phyloP scores from a whole-genome alignment of 78 protist genomes.

The Dictyostelium brefeldianum region DNA sequence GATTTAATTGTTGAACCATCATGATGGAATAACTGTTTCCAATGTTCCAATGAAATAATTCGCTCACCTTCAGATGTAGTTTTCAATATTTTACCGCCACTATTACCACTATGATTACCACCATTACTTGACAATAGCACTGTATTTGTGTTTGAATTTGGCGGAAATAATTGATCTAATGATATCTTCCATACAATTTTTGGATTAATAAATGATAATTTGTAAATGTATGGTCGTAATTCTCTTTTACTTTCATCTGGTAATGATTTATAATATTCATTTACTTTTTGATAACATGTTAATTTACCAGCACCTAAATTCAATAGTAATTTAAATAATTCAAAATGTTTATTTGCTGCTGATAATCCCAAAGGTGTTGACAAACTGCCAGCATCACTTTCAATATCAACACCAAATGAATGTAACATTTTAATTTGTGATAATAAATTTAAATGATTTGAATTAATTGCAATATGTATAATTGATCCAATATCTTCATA shows the following conservation, averaged over 20 bases:
- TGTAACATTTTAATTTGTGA: not conserved
- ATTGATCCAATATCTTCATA: not conserved
- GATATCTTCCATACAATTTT: conserved; percentile 13
- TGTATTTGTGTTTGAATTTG: not conserved
- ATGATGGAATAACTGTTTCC: not conserved
- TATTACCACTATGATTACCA: not conserved
- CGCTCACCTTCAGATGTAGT: conserved; percentile 19
- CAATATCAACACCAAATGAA: not conserved
- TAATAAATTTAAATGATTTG: not conserved
- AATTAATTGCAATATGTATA: not conserved
- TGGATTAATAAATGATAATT: not conserved
- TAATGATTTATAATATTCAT: not conserved
- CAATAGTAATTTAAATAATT: not conserved
- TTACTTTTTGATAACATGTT: conserved; percentile 1
- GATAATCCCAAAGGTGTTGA: not conserved
- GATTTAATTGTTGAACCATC: conserved; percentile 19
- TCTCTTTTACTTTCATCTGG: not conserved
- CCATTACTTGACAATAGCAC: not conserved
- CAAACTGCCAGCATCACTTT: not conserved
- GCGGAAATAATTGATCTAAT: not conserved
- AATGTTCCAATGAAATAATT: not conserved
- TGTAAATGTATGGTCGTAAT: not conserved
- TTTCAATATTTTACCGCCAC: not conserved
- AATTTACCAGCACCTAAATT: conserved; percentile 7
- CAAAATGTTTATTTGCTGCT: not conserved